Percentiles rank a stretch among this genome's conserved stretches.
Conservation (phyloP, 306 rosid species). For the Vigna reflexopilosa region DNA sequence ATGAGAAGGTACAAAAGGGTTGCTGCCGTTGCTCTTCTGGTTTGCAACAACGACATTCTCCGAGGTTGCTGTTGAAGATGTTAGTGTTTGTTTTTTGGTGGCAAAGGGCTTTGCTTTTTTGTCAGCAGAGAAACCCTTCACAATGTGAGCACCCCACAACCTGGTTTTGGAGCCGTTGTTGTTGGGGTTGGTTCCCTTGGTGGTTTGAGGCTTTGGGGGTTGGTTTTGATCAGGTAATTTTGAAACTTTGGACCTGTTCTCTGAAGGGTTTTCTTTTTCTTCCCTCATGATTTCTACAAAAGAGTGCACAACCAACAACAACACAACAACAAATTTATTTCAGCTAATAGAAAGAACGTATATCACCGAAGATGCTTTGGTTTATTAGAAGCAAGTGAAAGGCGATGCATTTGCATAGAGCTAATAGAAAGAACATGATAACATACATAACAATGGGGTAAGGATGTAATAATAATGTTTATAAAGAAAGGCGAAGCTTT, state of each 20-base stretch:
- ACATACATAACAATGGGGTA: not conserved
- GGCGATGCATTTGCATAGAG: no score
- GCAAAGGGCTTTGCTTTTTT: slow-evolving; percentile 61
- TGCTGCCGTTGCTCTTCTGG: slow-evolving; percentile 46
- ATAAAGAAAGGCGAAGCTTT: slow-evolving; percentile 46
- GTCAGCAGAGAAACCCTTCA: slow-evolving; percentile 81
- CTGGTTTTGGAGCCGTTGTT: slow-evolving; percentile 54
- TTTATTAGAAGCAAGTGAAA: not conserved
- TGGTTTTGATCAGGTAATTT: slow-evolving; percentile 85
- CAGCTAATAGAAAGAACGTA: not conserved
- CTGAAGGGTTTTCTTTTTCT: slow-evolving; percentile 82
- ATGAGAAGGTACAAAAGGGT: slow-evolving; percentile 61
- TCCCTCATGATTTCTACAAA: slow-evolving; percentile 67
- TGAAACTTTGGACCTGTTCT: slow-evolving; percentile 61
- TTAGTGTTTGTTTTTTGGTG: slow-evolving; percentile 54
- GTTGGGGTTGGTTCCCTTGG: slow-evolving; percentile 50
- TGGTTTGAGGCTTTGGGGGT: slow-evolving; percentile 63
- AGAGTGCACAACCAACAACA: not conserved
- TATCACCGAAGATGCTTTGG: not conserved
- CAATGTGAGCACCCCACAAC: slow-evolving; percentile 96
- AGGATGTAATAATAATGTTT: not conserved
- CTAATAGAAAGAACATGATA: not conserved
- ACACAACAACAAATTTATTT: not conserved
- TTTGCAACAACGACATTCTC: slow-evolving; percentile 45
- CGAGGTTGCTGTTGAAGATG: slow-evolving; percentile 51